A percentile compares a stretch with the other conserved stretches of the same genome.
These are phyloP conservation scores for Hanseniaspora nectarophila DNA, from an alignment of 805 yeast genomes.

Conservation along the genomic window DNA sequence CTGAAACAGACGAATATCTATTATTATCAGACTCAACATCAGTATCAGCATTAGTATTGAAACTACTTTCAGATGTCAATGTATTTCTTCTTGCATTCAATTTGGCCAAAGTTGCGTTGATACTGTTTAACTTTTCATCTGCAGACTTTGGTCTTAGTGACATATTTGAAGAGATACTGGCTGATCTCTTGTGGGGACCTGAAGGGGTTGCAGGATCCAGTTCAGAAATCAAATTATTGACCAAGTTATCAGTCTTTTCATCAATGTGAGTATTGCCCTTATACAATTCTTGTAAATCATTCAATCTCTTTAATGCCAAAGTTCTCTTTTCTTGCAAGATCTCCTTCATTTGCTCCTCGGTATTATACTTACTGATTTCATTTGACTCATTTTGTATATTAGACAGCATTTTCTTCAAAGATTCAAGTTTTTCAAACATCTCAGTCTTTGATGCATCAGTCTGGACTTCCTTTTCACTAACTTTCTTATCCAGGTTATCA, in stretches of 20 bases:
- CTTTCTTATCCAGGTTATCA: conserved; percentile 28
- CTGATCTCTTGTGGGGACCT: conserved; percentile 3
- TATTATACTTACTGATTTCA: conserved; percentile 58
- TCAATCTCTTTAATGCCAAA: conserved; percentile 59
- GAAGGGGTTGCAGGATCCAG: neutral
- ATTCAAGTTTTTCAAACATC: conserved; percentile 37
- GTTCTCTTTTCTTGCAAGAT: conserved; percentile 47
- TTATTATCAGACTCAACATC: conserved; percentile 11
- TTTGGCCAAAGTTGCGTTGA: conserved; percentile 11
- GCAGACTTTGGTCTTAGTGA: neutral
- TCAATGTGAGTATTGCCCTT: conserved; percentile 47
- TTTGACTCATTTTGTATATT: conserved; percentile 62
- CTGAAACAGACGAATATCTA: conserved; percentile 15
- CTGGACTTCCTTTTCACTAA: conserved; percentile 1
- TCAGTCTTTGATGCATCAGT: conserved; percentile 25
- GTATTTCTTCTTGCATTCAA: conserved; percentile 10
- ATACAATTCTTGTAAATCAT: conserved; percentile 55
- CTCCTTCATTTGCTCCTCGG: conserved; percentile 40
- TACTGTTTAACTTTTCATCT: conserved; percentile 9
- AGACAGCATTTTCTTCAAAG: conserved; percentile 45
- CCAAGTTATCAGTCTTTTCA: conserved; percentile 2
- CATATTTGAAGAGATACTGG: neutral
- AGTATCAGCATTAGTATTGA: conserved; percentile 11
- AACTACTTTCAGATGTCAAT: neutral
- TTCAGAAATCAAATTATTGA: conserved; percentile 1